Base-by-base conservation (phyloP, 2,329 filamentous ascomycete genomes). In the Didymella lethalis region DNA sequence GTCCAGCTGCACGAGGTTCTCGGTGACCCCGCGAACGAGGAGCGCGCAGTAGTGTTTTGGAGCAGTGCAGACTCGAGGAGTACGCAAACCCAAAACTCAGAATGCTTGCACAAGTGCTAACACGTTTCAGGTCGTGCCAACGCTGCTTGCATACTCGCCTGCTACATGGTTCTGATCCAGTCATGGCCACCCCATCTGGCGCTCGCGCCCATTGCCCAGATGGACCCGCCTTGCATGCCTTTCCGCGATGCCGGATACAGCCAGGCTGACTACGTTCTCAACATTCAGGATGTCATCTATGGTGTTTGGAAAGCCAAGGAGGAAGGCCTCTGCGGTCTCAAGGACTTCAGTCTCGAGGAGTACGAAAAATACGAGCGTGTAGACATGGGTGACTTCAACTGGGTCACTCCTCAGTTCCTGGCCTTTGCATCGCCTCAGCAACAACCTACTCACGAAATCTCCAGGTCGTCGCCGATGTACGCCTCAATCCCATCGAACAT, bases 351-450 rank as follows among this genome's bases (percentile, higher is more conserved):
- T 71, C 85, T 99, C 20, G 93, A 97, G 80, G 92, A 97, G 86
- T 99, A 99, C 76, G 95, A 99, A 80, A 90, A 87, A 75, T 99
- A 87, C 71, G 95, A 99, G 81, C 87, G 95, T 58, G 95, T 99
- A 20, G 95, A 99, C 76, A 93, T 97, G 83, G 95, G 95, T 64
- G 95, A 99, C 80, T 99, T 99, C 89, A 99, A 99, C 86, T 99
- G 95, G 95, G 86, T 99, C 59, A 96, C 93, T 6, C 93, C 94
- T 8, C 84, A 93, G 73, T 99, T 99, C 81, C 86, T 99, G 50
- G 95, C 95, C 23, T 98, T 99, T 76, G 95, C 95, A 44, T 98
- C 94, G 20, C 95, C 95, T 11, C 93, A 98, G 78, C 89, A 93
- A 71, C 84, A 86, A 56, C 91, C 93, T 5, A 86, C 90, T 12